phyloP scores from a whole-genome alignment of 2,329 filamentous ascomycete genomes.

The Aspergillaceae sp. region DNA sequence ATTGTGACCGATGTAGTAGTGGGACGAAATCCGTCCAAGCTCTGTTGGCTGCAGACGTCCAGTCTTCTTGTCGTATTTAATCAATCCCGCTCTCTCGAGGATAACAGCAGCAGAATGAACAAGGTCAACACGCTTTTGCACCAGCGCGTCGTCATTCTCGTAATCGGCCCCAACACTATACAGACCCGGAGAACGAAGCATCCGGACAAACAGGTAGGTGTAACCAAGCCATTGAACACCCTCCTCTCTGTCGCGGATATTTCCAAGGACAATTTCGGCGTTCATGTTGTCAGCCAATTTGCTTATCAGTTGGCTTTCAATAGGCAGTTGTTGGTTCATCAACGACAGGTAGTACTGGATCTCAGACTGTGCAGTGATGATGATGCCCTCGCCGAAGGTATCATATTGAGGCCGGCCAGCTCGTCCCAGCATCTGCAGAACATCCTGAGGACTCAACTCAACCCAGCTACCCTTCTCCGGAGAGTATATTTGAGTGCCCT shows the following conservation, averaged over 20 bases:
- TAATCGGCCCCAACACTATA: conserved; percentile 97
- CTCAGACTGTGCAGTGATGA: conserved; percentile 90
- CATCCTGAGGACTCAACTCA: conserved; percentile 92
- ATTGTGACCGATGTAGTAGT: conserved; percentile 95
- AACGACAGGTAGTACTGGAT: conserved; percentile 96
- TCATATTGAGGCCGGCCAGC: conserved; percentile 94
- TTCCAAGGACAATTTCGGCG: conserved; percentile 89
- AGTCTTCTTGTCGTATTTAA: conserved; percentile 92
- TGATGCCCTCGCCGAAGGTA: conserved; percentile 96
- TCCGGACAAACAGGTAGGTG: conserved; percentile 94
- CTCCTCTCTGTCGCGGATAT: conserved; percentile 82
- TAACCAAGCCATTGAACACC: conserved; percentile 99
- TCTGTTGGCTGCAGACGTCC: conserved; percentile 86
- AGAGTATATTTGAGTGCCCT: conserved; percentile 95
- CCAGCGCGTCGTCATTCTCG: conserved; percentile 78
- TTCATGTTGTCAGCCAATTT: conserved; percentile 93
- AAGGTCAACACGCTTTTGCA: conserved; percentile 95
- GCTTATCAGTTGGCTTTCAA: conserved; percentile 91
- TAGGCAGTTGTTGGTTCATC: conserved; percentile 92
- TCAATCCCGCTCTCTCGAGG: conserved; percentile 74
- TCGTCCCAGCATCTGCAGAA: conserved; percentile 96
- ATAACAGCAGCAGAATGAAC: conserved; percentile 87
- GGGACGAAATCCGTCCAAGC: conserved; percentile 87
- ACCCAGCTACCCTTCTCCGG: conserved; percentile 99
- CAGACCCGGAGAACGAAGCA: conserved; percentile 88